Evolutionary conservation across 1,284 basidiomycete genomes (phyloP), one percentile per base, ranked within the genome.

Genomic region (Boletellus deceptivus): DNA sequence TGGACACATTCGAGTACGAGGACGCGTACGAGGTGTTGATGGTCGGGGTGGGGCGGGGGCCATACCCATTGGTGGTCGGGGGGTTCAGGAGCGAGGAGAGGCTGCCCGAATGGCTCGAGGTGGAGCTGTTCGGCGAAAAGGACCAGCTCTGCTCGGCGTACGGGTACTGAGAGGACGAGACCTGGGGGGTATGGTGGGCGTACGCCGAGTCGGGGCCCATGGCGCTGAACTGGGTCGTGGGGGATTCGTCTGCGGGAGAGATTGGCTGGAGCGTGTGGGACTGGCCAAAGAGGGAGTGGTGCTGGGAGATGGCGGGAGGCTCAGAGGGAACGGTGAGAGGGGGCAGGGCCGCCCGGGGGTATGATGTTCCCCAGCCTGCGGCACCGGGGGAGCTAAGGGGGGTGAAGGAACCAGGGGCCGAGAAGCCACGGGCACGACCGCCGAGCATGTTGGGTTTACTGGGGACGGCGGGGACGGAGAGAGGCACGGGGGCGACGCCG

Each of bases 281-380:
- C 55, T 77, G 74, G 60, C 67, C 63, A 59, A 86, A 86, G 56
- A 86, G 72, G 63, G 61, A 59, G 50, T 68, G 72, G 59, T 75
- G 75, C 60, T 82, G 78, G 2, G 79, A 75, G 48, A 84, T 67
- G 50, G 79, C 72, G 13, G 82, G 76, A 18, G 84, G 75, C 49
- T 88, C 85, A 25, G 84, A 82, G 38, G 89, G 89, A 37, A 91
- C 86, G 44, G 82, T 89, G 49, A 91, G 77, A n/a, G 89, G 89
- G 22, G 89, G 89, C 43, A 91, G 74, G 37, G 84, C 80, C 44
- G 80, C 75, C 24, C 87, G 68, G 43, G 79, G 72, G 70, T 88
- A 87, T 49, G 63, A 75, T 44, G 75, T 72, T 49, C 73, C 74
- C 84, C 84, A 87, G 53, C 77, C 76, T 39, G 76, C 61, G 39